phyloP scores from a whole-genome alignment of 768 basidiomycete species.

The Trametes cubensis region DNA sequence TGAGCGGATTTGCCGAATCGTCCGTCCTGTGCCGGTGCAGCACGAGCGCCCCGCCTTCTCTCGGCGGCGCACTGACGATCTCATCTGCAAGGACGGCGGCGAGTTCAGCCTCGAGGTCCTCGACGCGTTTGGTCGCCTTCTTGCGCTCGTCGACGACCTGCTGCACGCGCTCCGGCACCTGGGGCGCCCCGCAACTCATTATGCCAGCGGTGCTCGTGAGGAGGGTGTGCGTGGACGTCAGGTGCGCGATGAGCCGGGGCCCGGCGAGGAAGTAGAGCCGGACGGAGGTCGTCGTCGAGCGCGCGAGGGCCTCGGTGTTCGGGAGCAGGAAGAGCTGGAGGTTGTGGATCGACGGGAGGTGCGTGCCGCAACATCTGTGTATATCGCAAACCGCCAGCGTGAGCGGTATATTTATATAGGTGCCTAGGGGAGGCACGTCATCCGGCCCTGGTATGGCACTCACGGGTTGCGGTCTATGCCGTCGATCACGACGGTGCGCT shows the following conservation, averaged over 20 bases:
- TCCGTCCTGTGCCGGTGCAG: conserved; percentile 62
- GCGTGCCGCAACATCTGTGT: conserved; percentile 78
- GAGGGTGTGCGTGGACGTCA: conserved; percentile 58
- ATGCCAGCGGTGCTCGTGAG: conserved; percentile 59
- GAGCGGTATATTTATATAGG: no score
- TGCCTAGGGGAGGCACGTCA: no score
- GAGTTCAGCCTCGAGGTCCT: conserved; percentile 70
- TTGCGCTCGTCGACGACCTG: conserved; percentile 70
- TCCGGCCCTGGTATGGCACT: conserved; percentile 30
- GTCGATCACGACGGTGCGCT: conserved; percentile 81
- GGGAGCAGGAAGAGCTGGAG: conserved; percentile 73
- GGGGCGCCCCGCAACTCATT: conserved; percentile 67
- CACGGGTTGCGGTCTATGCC: conserved; percentile 81
- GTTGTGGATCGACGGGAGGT: conserved; percentile 75
- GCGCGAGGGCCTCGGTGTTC: conserved; percentile 65
- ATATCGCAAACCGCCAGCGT: conserved; percentile 1
- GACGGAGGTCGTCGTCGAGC: conserved; percentile 61
- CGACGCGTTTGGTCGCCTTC: conserved; percentile 65
- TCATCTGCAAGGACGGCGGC: conserved; percentile 51
- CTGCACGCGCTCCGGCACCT: conserved; percentile 68
- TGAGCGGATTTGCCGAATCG: conserved; percentile 59
- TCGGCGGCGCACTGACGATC: conserved; percentile 25
- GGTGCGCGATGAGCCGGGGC: conserved; percentile 67
- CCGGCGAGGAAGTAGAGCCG: conserved; percentile 86
- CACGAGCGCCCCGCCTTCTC: conserved; percentile 30